Conservation (phyloP, 1,284 basidiomycete species). For the Ganoderma resinaceum region DNA sequence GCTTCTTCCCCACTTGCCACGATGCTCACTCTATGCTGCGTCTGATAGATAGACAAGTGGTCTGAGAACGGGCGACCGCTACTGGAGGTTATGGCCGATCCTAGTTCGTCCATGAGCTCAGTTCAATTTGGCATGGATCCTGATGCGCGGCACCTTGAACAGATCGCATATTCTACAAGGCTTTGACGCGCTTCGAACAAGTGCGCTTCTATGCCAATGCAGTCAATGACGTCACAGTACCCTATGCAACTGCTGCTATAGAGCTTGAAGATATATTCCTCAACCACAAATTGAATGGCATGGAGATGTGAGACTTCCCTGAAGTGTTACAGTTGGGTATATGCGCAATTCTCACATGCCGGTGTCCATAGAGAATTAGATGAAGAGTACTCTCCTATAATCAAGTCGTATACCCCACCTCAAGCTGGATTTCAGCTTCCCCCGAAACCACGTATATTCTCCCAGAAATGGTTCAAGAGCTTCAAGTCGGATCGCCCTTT, state of each 20-base stretch:
- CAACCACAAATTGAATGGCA: slow-evolving; percentile 60
- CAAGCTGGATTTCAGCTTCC: slow-evolving; percentile 43
- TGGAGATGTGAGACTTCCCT: slow-evolving; percentile 63
- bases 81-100: slow-evolving; percentile 87
- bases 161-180: slow-evolving; percentile 83
- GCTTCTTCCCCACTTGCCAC: not conserved
- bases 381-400: slow-evolving; percentile 60
- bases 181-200: slow-evolving; percentile 71
- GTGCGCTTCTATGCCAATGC: slow-evolving; percentile 88
- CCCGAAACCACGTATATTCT: slow-evolving; percentile 47
- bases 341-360: not conserved
- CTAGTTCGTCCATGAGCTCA: slow-evolving; percentile 54
- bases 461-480: slow-evolving; percentile 54
- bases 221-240: slow-evolving; percentile 82
- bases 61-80: slow-evolving; percentile 72
- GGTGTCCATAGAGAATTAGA: slow-evolving; percentile 54
- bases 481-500: slow-evolving; percentile 46
- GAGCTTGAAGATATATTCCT: slow-evolving; percentile 75
- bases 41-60: slow-evolving; percentile 67
- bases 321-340: not conserved
- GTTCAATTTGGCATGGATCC: no score
- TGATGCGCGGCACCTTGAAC: slow-evolving; percentile 2
- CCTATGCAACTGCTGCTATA: slow-evolving; percentile 81
- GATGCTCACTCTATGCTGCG: not conserved
- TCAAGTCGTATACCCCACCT: slow-evolving; percentile 55